Evolutionary conservation across 495 filamentous ascomycete species (phyloP).

Genomic region (Lindgomyces ingoldianus): DNA sequence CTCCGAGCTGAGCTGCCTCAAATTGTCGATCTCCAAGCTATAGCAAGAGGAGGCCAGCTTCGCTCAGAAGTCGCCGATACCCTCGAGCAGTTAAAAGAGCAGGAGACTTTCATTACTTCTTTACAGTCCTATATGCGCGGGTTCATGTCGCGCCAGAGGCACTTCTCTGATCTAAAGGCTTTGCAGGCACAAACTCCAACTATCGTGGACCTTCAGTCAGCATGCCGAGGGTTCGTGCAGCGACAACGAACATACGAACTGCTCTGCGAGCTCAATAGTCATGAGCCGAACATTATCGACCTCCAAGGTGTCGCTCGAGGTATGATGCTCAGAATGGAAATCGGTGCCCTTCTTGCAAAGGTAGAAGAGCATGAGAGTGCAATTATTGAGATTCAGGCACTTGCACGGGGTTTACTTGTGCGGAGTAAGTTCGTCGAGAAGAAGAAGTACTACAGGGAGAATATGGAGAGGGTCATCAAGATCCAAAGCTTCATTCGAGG

Average conservation of each 20-base stretch:
- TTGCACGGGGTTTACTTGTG: conserved; percentile 71
- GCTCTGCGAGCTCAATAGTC: conserved; percentile 58
- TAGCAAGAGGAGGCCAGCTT: conserved; percentile 44
- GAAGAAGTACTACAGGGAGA: conserved; percentile 83
- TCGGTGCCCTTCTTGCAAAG: conserved; percentile 68
- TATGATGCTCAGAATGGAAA: conserved; percentile 70
- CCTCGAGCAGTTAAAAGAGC: conserved; percentile 40
- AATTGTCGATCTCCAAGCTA: conserved; percentile 52
- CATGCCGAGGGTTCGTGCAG: conserved; percentile 62
- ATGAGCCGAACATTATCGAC: conserved; percentile 59
- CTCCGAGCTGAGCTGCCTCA: conserved; percentile 30
- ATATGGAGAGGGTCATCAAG: conserved; percentile 99
- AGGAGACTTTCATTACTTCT: conserved; percentile 44
- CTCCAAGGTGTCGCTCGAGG: conserved; percentile 77
- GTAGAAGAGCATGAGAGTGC: conserved; percentile 79
- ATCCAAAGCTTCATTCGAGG: conserved; percentile 94
- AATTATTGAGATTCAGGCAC: conserved; percentile 73
- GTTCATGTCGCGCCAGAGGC: conserved; percentile 47
- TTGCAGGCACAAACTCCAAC: conserved; percentile 59
- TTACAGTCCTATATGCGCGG: conserved; percentile 43
- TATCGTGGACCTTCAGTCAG: conserved; percentile 70
- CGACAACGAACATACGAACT: conserved; percentile 55
- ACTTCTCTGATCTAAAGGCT: conserved; percentile 54
- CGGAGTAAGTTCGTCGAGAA: conserved; percentile 77
- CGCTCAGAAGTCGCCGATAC: conserved; percentile 45